Percentiles rank a stretch among this genome's conserved stretches.
phyloP scores from a whole-genome alignment of 2,329 filamentous ascomycete genomes.

The Eutypella sp. region DNA sequence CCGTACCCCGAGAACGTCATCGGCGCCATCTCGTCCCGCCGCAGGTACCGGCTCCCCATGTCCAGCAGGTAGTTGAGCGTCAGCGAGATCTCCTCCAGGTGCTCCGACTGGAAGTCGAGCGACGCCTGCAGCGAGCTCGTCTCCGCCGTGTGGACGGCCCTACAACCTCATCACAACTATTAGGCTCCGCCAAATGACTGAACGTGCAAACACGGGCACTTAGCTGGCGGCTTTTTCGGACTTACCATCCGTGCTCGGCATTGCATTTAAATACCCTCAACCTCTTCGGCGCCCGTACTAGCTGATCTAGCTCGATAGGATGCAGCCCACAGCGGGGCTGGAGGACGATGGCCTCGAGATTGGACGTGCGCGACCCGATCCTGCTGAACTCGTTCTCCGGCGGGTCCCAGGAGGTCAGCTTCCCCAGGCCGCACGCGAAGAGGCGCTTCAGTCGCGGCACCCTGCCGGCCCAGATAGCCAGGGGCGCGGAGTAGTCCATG shows the following conservation, averaged over 20 bases:
- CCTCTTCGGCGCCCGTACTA: neutral
- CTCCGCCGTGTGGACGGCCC: neutral
- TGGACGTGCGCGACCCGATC: neutral
- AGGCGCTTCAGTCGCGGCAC: neutral
- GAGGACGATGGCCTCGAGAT: neutral
- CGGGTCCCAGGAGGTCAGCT: neutral
- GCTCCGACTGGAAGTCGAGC: neutral
- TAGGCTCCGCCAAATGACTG: too few species aligned
- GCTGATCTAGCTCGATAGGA: neutral
- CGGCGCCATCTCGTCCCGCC: neutral
- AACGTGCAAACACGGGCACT: too few species aligned
- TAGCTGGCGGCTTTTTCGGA: neutral
- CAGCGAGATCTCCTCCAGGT: neutral
- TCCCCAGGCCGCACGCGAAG: neutral
- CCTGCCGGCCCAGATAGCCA: neutral
- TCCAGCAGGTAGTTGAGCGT: neutral
- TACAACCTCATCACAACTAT: neutral
- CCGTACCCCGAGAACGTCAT: neutral
- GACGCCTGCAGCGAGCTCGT: neutral
- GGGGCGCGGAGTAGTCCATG: neutral
- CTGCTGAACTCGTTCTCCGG: neutral
- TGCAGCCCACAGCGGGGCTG: neutral
- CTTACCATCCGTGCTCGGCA: neutral
- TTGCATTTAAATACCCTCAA: neutral
- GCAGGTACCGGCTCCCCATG: neutral